Evolutionary conservation across 2,329 filamentous ascomycete species (phyloP).

Genomic region (Aspergillus fischeri): DNA sequence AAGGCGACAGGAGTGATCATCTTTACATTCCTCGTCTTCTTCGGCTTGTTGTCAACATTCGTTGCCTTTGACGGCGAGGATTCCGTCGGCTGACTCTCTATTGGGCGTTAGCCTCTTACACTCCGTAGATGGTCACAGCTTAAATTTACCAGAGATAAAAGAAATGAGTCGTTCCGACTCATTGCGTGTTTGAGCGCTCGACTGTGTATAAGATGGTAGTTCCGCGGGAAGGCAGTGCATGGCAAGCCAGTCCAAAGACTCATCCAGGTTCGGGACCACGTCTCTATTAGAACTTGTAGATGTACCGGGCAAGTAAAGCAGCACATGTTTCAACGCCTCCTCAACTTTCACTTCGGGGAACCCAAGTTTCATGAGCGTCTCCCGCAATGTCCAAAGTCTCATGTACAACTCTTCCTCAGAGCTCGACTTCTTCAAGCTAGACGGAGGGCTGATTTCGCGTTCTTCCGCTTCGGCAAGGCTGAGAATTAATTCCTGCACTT

Average conservation of each 20-base stretch:
- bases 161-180: constrained; percentile 30
- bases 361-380: constrained; percentile 64
- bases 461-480: constrained; percentile 52
- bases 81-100: constrained; percentile 29
- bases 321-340: constrained; percentile 60
- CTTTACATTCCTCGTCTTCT: constrained; percentile 26
- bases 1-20: constrained; percentile 18
- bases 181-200: constrained; percentile 24
- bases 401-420: constrained; percentile 74
- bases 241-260: constrained; percentile 87
- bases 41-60: constrained; percentile 21
- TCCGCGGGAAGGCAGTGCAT: constrained; percentile 66
- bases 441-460: constrained; percentile 32
- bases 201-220: constrained; percentile 65
- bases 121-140: constrained; percentile 7
- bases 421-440: constrained; percentile 37
- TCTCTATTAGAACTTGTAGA: constrained; percentile 54
- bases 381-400: constrained; percentile 79
- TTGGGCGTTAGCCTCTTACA: constrained; percentile 23
- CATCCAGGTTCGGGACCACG: constrained; percentile 77
- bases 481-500: constrained; percentile 73
- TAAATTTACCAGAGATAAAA: constrained; percentile 34
- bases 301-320: constrained; percentile 64
- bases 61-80: constrained; percentile 22
- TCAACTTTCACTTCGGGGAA: constrained; percentile 63